These are phyloP conservation scores for Acer campestre DNA, from an alignment of 345 rosid species.

Conservation along the genomic window DNA sequence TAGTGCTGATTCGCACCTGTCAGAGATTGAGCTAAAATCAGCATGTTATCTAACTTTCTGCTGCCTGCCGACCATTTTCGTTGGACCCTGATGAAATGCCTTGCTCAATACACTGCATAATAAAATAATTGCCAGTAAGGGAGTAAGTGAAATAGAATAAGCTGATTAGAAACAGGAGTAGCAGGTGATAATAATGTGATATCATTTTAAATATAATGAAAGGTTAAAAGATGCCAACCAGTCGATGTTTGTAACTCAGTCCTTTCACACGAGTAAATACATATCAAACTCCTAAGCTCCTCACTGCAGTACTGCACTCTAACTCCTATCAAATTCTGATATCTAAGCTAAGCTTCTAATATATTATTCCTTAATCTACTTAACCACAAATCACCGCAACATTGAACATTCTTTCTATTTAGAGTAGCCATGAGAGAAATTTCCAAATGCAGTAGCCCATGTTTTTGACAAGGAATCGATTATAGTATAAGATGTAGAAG, in stretches of 20 bases:
- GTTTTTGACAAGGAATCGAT: background rate
- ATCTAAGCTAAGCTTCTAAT: background rate
- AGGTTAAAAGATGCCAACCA: background rate
- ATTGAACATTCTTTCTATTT: background rate
- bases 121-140: constrained; percentile 11
- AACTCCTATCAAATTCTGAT: background rate
- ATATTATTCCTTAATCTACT: background rate
- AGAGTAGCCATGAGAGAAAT: background rate
- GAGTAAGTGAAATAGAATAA: constrained; percentile 4
- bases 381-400: background rate
- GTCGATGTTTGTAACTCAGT: background rate
- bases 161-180: constrained; percentile 10
- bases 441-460: background rate
- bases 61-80: constrained; percentile 27
- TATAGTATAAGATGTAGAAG: background rate
- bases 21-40: constrained; percentile 20
- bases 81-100: constrained; percentile 56
- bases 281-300: too few species aligned
- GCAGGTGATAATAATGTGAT: background rate
- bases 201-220: background rate
- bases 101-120: constrained; percentile 81
- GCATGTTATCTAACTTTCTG: constrained; percentile 29
- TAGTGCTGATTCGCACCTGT: constrained; percentile 26
- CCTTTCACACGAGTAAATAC: background rate
- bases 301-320: background rate